Conservation (phyloP, 257 asterid genomes). For the Orobanche coerulescens region DNA sequence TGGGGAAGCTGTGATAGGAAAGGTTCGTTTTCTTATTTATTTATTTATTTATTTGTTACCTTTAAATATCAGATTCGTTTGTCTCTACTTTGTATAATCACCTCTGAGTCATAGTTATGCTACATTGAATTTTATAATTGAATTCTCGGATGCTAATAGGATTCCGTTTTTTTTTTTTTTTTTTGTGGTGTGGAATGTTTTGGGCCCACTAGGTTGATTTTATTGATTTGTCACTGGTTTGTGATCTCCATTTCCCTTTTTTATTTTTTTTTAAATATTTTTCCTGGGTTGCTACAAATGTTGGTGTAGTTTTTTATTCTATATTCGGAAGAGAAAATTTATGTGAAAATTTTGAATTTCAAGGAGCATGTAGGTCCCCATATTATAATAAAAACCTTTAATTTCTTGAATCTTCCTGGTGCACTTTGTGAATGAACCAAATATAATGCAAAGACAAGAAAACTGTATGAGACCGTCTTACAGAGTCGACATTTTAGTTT, state of each 20-base stretch:
- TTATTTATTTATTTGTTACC: too few species aligned
- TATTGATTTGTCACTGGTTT: neutral
- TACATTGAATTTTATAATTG: neutral
- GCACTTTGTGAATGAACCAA: neutral
- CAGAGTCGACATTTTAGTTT: too few species aligned
- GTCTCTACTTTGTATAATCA: neutral
- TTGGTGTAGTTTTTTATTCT: neutral
- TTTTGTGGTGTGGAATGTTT: neutral
- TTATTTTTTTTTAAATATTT: neutral
- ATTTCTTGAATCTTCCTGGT: neutral
- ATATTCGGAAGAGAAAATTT: neutral
- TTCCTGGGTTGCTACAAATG: neutral
- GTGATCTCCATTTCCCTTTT: neutral
- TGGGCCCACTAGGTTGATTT: neutral
- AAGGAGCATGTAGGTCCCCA: neutral
- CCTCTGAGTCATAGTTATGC: slow-evolving; percentile 5
- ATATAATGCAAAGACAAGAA: too few species aligned
- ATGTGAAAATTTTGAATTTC: neutral
- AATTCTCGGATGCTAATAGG: neutral
- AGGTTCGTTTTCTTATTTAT: slow-evolving; percentile 38
- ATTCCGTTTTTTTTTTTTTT: slow-evolving; percentile 1
- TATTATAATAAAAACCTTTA: neutral
- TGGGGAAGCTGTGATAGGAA: slow-evolving; percentile 89
- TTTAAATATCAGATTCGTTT: neutral
- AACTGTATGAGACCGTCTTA: too few species aligned